These are phyloP conservation scores for Selaginella tamariscina DNA, from an alignment of 75 land plant genomes.

Conservation along the genomic window DNA sequence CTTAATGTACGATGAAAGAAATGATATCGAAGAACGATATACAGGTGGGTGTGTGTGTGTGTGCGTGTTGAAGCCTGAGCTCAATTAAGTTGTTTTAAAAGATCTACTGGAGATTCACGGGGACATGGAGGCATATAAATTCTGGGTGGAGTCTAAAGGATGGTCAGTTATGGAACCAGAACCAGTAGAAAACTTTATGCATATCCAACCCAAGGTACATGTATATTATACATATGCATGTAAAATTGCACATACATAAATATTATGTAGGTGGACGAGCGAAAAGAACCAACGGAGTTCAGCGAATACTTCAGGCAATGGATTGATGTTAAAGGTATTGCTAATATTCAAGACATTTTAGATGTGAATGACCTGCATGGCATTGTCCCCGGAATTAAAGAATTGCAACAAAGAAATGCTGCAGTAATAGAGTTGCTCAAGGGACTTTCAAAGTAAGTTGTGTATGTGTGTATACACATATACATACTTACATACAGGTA, in stretches of 20 bases:
- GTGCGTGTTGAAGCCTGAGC: neutral
- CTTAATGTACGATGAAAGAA: constrained; percentile 4
- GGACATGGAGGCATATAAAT: neutral
- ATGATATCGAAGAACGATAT: constrained; percentile 5
- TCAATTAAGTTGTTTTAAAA: neutral
- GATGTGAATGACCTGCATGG: neutral
- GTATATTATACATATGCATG: neutral
- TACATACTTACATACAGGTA: neutral
- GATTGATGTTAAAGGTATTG: constrained; percentile 1
- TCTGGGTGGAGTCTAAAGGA: neutral
- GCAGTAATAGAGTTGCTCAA: neutral
- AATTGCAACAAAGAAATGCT: neutral
- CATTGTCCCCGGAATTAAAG: neutral
- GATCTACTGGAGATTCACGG: constrained; percentile 4
- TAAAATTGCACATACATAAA: neutral
- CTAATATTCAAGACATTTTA: constrained; percentile 5
- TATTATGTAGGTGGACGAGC: neutral
- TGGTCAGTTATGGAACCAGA: neutral
- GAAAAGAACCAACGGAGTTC: neutral
- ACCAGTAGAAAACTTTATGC: neutral
- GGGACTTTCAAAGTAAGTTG: neutral
- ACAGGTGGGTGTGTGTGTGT: too few species aligned
- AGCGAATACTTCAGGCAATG: neutral
- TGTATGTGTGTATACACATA: neutral
- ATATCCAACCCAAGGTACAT: neutral